These are phyloP conservation scores for Aspergillus affinis DNA, from an alignment of 495 filamentous ascomycete genomes.

Conservation along the genomic window DNA sequence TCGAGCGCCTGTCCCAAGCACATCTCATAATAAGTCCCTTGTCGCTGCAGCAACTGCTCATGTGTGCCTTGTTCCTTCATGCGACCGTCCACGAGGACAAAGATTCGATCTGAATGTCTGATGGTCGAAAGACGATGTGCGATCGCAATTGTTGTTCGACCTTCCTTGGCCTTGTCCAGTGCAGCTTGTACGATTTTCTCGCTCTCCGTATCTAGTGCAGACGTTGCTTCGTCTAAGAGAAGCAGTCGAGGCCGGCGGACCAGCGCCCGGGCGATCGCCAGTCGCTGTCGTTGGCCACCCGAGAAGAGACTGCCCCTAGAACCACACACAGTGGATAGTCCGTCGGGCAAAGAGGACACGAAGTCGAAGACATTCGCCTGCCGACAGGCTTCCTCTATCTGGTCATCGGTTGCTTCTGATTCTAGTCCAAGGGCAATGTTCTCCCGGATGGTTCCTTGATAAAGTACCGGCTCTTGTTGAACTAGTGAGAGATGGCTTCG, in stretches of 20 bases:
- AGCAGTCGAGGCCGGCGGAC: slow-evolving; percentile 3
- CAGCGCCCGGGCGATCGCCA: slow-evolving; percentile 5
- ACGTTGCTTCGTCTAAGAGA: slow-evolving; percentile 5
- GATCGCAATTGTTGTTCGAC: slow-evolving; percentile 8
- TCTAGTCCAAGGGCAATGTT: slow-evolving; percentile 5
- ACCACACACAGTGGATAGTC: neutral
- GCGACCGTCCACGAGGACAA: slow-evolving; percentile 2
- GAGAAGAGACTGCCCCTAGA: slow-evolving; percentile 6
- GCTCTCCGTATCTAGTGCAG: slow-evolving; percentile 5
- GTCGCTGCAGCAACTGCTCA: slow-evolving; percentile 4
- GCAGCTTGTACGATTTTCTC: slow-evolving; percentile 4
- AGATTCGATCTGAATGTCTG: slow-evolving; percentile 7
- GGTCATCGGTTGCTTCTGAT: slow-evolving; percentile 5
- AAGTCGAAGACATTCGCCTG: slow-evolving; percentile 8
- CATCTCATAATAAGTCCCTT: slow-evolving; percentile 5
- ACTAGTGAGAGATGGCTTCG: slow-evolving; percentile 7
- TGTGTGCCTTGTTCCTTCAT: slow-evolving; percentile 7
- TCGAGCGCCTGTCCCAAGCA: slow-evolving; percentile 8
- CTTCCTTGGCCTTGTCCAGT: slow-evolving; percentile 3
- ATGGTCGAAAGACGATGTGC: slow-evolving; percentile 5
- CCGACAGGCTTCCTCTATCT: neutral
- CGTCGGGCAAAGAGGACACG: slow-evolving; percentile 3
- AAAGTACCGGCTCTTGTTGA: slow-evolving; percentile 7
- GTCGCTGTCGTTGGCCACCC: slow-evolving; percentile 5
- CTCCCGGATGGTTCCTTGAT: slow-evolving; percentile 8